Evolutionary conservation across 345 rosid species (phyloP), one percentile per base, ranked within the genome.

Genomic region (Citrus australasica): DNA sequence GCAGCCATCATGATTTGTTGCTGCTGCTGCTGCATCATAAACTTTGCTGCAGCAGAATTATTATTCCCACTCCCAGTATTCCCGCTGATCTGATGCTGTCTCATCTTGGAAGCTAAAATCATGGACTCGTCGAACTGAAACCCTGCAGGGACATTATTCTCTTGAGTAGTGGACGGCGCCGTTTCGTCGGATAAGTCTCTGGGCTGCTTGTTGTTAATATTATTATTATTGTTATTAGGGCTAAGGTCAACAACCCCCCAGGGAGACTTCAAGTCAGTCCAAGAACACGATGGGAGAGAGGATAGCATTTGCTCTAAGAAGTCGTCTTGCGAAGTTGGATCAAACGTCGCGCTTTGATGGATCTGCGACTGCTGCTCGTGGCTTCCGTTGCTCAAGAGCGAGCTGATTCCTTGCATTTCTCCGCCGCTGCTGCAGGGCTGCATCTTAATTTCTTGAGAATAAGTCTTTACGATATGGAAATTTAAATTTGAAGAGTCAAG

Each of bases 231-330:
- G 9, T 21, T 27, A 14, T 28, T 25, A 69, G 69, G 76, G 79
- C 75, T 74, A 5, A 71, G 82, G 82, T 83, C 85, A 79, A 79
- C 58, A 53, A 53, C 58, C 2, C 58, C 79, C 79, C 79, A 76
- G 9, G 78, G 84, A 21, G 84, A 85, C 67, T 81, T 75, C 2
- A 73, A 78, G 82, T 86, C 91, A 24, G 86, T 35, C 89, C 91
- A 89, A 1, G 96, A 77, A 66, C 82, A 85, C 30, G 95, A 84
- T 73, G 97, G 92, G 40, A 90, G 82, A 68, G 89, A 62, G 13
- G 98, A 91, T 67, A 93, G 90, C 91, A 95, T 91, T 78, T 93
- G 96, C 37, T 90, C 94, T 19, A 93, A 91, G 80, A 95, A 93
- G 69, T 88, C 95, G 78, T 93, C 97, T 30, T 82, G 87, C 21